Evolutionary conservation across 2,329 filamentous ascomycete species (phyloP), one percentile per base, ranked within the genome.

Genomic region (Stagonosporopsis tanaceti): DNA sequence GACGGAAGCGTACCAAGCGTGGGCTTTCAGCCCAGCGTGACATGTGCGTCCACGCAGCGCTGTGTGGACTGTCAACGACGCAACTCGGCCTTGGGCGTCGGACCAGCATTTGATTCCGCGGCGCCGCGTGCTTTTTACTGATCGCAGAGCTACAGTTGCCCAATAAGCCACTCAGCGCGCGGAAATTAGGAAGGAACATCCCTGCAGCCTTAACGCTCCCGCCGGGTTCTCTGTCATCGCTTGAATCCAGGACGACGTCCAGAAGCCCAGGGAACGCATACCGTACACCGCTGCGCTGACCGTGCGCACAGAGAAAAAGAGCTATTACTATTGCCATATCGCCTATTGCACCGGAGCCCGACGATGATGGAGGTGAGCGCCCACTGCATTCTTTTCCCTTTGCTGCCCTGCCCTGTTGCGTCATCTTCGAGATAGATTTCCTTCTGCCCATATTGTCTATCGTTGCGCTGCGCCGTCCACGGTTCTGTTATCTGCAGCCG

Each of bases 321-420:
- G 54, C 54, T 48, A 57, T 57, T 57, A 48, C 54, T 35, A 52
- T 53, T 47, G 34, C 50, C 54, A 48, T 45, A 45, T 53, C 39
- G 48, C 48, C 32, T 45, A 53, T 57, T 57, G 54, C 54, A 57
- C 54, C 54, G 48, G 54, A 57, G 39, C 54, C 48, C 54, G 52
- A 57, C 50, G 40, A 57, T 57, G 40, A 57, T 57, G 54, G 54
- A 57, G 54, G 54, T 57, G 54, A 57, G 54, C 54, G 48, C 54
- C 44, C 54, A 40, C 54, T 53, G 38, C 48, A 57, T 57, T 57
- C 48, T 53, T 53, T 53, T 40, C 48, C 32, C 24, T 47, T 44
- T 42, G 42, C 48, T 57, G 40, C 54, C 54, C 48, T 57, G 34
- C 54, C 45, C 50, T 45, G 48, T 53, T 57, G 54, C 54, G 54